phyloP scores from a whole-genome alignment of 192 early-diverging fungal genomes.

The Backusella tarrabulga region DNA sequence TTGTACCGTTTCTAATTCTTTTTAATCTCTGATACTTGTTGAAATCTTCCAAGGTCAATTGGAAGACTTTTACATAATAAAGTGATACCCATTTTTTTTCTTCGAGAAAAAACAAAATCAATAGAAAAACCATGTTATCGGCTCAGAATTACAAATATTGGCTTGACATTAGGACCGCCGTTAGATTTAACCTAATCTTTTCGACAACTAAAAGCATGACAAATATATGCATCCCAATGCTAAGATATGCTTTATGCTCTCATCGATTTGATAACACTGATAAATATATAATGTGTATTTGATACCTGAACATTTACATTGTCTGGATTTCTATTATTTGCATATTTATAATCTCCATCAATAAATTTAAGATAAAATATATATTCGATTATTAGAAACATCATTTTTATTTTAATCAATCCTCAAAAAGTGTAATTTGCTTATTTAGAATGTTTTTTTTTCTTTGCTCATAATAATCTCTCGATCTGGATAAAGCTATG shows the following conservation, averaged over 20 bases:
- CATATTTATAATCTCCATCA: not conserved
- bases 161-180: not conserved
- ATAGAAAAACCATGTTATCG: not conserved
- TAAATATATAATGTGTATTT: too few species aligned
- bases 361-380: not conserved
- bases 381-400: not conserved
- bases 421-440: not conserved
- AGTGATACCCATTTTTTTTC: not conserved
- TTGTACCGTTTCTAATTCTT: not conserved
- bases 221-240: not conserved
- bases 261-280: not conserved
- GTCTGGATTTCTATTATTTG: not conserved
- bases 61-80: not conserved
- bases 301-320: too few species aligned
- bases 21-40: not conserved
- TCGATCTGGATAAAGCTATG: not conserved
- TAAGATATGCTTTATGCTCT: not conserved
- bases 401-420: not conserved
- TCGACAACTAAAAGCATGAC: not conserved
- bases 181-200: not conserved
- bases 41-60: not conserved
- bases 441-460: not conserved
- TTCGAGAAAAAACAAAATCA: not conserved
- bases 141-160: not conserved
- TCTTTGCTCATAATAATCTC: not conserved